A percentile compares a stretch with the other conserved stretches of the same genome.
These are phyloP conservation scores for Phytopythium sindhum DNA, from an alignment of 352 stramenopile genomes.

Conservation along the genomic window DNA sequence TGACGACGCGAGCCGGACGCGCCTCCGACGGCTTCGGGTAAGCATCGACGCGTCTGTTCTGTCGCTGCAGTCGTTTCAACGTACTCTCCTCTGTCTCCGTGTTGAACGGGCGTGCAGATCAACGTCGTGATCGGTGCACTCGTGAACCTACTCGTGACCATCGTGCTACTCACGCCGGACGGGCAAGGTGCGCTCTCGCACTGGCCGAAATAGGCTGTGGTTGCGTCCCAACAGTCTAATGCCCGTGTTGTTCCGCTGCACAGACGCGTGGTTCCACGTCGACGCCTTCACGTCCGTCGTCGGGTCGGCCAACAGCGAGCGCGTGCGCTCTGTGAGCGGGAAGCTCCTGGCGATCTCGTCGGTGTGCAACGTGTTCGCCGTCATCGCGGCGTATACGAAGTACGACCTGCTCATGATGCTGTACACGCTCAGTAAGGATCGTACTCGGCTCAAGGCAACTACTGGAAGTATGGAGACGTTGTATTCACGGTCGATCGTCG, in stretches of 20 bases:
- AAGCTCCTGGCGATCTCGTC: conserved; percentile 27
- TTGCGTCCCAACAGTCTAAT: neutral
- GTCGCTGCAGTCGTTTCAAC: neutral
- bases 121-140: conserved; percentile 15
- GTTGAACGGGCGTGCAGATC: conserved; percentile 2
- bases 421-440: conserved; percentile 39
- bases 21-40: conserved; percentile 24
- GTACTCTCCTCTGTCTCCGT: neutral
- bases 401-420: conserved; percentile 33
- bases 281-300: conserved; percentile 31
- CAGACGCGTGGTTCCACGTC: conserved; percentile 52
- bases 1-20: conserved; percentile 25
- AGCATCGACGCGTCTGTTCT: neutral
- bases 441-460: neutral
- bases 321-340: conserved; percentile 26
- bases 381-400: conserved; percentile 17
- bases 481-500: neutral
- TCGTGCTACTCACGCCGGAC: conserved; percentile 23
- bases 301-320: conserved; percentile 18
- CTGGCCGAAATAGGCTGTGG: neutral
- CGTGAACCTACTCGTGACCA: conserved; percentile 22
- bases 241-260: neutral
- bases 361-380: conserved; percentile 28
- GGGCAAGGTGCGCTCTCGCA: conserved; percentile 15
- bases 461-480: neutral